phyloP scores from a whole-genome alignment of 2,329 filamentous ascomycete species.

The Microdochium bolleyi region DNA sequence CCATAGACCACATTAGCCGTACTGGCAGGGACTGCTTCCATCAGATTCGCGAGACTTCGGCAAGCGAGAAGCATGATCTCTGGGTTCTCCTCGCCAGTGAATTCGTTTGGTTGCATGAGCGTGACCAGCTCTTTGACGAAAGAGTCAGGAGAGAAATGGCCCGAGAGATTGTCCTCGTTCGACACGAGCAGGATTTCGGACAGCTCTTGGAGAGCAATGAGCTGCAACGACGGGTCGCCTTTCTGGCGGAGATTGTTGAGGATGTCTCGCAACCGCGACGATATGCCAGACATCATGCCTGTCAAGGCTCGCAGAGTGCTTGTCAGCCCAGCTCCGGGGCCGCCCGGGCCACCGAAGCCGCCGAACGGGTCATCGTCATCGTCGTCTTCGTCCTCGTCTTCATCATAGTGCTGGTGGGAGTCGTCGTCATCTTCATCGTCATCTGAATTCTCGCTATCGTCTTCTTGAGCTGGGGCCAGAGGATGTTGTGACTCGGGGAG shows the following conservation, averaged over 20 bases:
- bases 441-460: constrained; percentile 31
- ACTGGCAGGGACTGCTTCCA: constrained; percentile 91
- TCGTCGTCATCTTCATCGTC: constrained; percentile 50
- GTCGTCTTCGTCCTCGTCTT: constrained; percentile 52
- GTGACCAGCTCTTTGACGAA: constrained; percentile 91
- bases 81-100: constrained; percentile 76
- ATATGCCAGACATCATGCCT: constrained; percentile 85
- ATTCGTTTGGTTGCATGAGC: constrained; percentile 86
- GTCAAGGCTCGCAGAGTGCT: constrained; percentile 79
- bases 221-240: constrained; percentile 77
- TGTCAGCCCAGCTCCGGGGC: constrained; percentile 59
- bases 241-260: constrained; percentile 70
- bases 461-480: constrained; percentile 28
- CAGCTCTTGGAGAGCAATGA: constrained; percentile 86
- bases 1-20: constrained; percentile 95
- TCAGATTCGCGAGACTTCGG: constrained; percentile 89
- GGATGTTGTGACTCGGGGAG: constrained; percentile 34
- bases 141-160: constrained; percentile 87
- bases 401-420: constrained; percentile 50
- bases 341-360: constrained; percentile 59
- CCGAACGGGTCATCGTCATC: constrained; percentile 59
- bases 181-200: constrained; percentile 91
- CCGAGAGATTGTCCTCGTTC: constrained; percentile 92
- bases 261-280: constrained; percentile 70
- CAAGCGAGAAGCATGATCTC: constrained; percentile 97